phyloP scores from a whole-genome alignment of 345 rosid species.

The Citrus unshiu region DNA sequence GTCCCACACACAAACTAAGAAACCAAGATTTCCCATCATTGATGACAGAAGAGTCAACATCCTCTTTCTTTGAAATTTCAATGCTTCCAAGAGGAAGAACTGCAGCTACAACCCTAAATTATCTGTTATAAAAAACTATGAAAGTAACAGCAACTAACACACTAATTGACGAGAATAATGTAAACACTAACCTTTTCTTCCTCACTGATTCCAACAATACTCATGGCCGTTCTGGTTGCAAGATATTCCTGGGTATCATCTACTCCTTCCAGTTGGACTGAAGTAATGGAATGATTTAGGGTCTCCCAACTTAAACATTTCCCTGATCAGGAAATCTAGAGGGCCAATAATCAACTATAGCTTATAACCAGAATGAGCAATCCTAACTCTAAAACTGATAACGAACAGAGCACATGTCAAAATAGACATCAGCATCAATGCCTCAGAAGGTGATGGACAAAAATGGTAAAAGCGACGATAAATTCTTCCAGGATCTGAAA shows the following conservation, averaged over 20 bases:
- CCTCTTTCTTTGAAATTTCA: slow-evolving; percentile 85
- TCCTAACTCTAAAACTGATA: slow-evolving; percentile 3
- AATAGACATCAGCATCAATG: slow-evolving; percentile 25
- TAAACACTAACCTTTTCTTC: slow-evolving; percentile 79
- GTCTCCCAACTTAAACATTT: slow-evolving; percentile 68
- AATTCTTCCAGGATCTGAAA: slow-evolving; percentile 95
- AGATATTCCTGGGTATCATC: slow-evolving; percentile 88
- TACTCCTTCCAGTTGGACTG: slow-evolving; percentile 90
- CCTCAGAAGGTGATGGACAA: slow-evolving; percentile 96
- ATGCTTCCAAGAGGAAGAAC: slow-evolving; percentile 89
- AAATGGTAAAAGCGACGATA: slow-evolving; percentile 93
- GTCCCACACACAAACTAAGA: slow-evolving; percentile 36
- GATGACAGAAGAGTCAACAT: slow-evolving; percentile 82
- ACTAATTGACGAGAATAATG: slow-evolving; percentile 12
- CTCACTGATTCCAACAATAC: slow-evolving; percentile 92
- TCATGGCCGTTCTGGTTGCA: slow-evolving; percentile 98
- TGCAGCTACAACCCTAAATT: slow-evolving; percentile 55
- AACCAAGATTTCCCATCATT: slow-evolving; percentile 88
- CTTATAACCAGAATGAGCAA: slow-evolving; percentile 8
- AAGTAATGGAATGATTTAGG: slow-evolving; percentile 79
- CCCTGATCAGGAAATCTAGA: slow-evolving; percentile 56
- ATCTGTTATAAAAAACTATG: slow-evolving; percentile 14
- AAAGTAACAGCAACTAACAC: slow-evolving; percentile 9
- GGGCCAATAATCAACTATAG: slow-evolving; percentile 10
- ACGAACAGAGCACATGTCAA: slow-evolving; percentile 3